phyloP scores from a whole-genome alignment of 2,329 filamentous ascomycete genomes.

The Exophiala xenobiotica region DNA sequence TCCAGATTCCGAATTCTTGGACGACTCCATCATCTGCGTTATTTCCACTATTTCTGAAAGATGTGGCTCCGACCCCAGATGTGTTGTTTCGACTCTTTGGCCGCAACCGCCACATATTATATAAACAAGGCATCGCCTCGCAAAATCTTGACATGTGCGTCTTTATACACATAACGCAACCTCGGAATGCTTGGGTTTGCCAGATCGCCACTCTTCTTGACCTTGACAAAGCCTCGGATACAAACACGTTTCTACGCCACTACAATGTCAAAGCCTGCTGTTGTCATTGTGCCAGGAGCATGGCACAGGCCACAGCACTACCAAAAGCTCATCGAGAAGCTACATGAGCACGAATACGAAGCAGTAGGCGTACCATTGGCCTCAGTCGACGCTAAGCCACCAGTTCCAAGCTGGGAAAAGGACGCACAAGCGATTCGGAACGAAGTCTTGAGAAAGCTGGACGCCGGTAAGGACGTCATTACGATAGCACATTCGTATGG shows the following conservation, averaged over 20 bases:
- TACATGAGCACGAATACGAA: constrained; percentile 28
- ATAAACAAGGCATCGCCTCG: no score
- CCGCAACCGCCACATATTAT: no score
- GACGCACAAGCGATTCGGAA: constrained; percentile 32
- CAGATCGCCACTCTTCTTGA: no score
- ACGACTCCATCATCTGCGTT: no score
- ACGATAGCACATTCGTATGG: constrained; percentile 36
- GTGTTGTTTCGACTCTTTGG: no score
- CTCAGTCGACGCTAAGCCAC: constrained; percentile 32
- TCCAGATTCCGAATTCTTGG: no score
- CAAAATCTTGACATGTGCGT: no score
- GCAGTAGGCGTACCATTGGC: constrained; percentile 30
- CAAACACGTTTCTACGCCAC: not conserved
- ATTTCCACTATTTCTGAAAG: no score
- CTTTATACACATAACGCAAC: no score
- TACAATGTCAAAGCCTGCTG: constrained; percentile 29
- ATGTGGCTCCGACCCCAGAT: no score
- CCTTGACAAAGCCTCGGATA: not conserved
- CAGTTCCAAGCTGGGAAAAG: constrained; percentile 31
- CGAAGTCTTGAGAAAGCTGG: constrained; percentile 20
- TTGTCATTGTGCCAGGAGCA: constrained; percentile 36
- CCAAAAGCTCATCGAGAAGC: constrained; percentile 13
- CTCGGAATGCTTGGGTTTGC: not conserved
- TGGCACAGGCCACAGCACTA: constrained; percentile 34
- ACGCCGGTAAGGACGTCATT: constrained; percentile 33